Base-by-base conservation (phyloP, 139 green algal genomes). In the Marvania coccoides region DNA sequence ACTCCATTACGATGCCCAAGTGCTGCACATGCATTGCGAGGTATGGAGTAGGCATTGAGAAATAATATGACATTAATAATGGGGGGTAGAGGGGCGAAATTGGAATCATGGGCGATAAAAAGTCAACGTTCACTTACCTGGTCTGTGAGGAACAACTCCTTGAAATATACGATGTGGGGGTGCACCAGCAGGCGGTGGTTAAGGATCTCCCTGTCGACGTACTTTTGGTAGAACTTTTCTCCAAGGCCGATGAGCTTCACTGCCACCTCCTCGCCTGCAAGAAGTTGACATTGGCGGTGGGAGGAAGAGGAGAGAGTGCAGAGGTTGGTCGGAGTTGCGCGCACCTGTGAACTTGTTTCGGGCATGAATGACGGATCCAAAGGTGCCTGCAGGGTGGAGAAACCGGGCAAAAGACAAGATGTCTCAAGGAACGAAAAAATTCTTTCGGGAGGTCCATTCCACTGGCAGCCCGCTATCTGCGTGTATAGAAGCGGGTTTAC, bases 1-100 rank as follows among this genome's bases (percentile, higher is more conserved):
- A 88, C 65, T 88, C 82, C 82, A 88, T 88, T 9, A 79, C 79
- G 33, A 88, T 85, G 26, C 53, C 76, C 54, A 88, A 62, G 40
- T 83, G 48, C 33, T 69, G 64, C 24, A 60, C 35, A 15, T 15
- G 13, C n/a, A 60, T 47, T 60, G 5, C 15, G 38, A 60, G 13
- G 4, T 14, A 19, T 5, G 30, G 39, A 13, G 19, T 62, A 7
- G 15, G 19, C 23, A 13, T 58, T 24, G 48, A 31, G 48, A 26
- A 7, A 9, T 35, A 24, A 31, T 60, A 31, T 4, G 26, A 15
- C 14, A 30, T 7, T 34, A 30, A 7, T 30, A 2, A 9, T 34
- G 19, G 19, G n/a, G n/a, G n/a, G n/a, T n/a, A n/a, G n/a, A n/a
- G n/a, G n/a, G n/a, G n/a, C n/a, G n/a, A n/a, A n/a, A n/a, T n/a